phyloP scores from a whole-genome alignment of 2,329 filamentous ascomycete species.

The Talaromyces sp. region DNA sequence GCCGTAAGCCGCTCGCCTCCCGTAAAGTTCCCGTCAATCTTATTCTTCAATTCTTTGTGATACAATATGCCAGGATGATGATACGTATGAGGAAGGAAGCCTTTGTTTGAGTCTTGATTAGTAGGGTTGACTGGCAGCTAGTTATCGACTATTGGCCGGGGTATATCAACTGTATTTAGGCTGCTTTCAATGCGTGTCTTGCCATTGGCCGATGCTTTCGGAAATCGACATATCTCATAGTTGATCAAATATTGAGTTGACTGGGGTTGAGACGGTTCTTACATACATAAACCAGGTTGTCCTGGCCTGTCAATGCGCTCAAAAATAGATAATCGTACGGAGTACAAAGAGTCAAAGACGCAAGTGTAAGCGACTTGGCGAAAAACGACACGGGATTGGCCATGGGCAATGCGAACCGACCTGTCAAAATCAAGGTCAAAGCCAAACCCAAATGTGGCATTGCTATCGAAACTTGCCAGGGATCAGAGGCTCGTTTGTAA shows the following conservation, averaged over 20 bases:
- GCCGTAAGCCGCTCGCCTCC: neutral
- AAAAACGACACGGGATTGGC: neutral
- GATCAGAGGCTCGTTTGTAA: neutral
- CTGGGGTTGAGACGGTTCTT: neutral
- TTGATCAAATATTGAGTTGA: neutral
- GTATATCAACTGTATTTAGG: neutral
- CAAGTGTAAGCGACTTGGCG: neutral
- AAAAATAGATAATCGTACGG: neutral
- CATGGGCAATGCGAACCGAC: neutral
- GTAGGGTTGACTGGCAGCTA: neutral
- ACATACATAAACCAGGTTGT: neutral
- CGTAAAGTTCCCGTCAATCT: neutral
- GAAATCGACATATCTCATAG: neutral
- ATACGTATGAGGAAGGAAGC: too few species aligned
- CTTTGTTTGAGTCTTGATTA: neutral
- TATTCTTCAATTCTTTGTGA: neutral
- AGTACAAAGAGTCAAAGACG: neutral
- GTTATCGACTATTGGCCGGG: neutral
- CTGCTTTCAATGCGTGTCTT: neutral
- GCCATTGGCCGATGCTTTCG: neutral
- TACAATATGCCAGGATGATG: neutral
- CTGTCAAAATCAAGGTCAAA: conserved; percentile 6
- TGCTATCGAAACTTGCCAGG: neutral
- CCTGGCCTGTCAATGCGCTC: neutral
- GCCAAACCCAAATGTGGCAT: conserved; percentile 3